Percentiles rank a stretch among this genome's conserved stretches.
phyloP scores from a whole-genome alignment of 805 yeast genomes.

The Helenozyma rhizophorensis region DNA sequence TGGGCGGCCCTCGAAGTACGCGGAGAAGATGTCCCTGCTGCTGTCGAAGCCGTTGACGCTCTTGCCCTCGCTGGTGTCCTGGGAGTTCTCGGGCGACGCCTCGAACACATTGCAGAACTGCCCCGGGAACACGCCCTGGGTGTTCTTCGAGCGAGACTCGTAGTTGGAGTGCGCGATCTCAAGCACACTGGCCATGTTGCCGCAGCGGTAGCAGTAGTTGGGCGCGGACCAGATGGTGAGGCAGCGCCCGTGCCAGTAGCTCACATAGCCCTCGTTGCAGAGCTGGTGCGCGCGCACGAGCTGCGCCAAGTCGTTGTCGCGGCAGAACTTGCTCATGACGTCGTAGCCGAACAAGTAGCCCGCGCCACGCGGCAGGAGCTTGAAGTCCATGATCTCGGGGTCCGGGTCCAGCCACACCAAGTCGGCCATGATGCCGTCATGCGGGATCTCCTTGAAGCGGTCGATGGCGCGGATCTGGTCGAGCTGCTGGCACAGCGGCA shows the following conservation, averaged over 20 bases:
- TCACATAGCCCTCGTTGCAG: slow-evolving; percentile 94
- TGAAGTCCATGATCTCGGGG: slow-evolving; percentile 64
- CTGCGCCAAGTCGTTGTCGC: slow-evolving; percentile 71
- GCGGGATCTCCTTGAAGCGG: slow-evolving; percentile 92
- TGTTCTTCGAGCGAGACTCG: slow-evolving; percentile 10
- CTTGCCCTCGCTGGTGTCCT: slow-evolving; percentile 43
- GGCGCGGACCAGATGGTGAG: slow-evolving; percentile 99
- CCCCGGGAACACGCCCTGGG: slow-evolving; percentile 37
- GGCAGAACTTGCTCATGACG: slow-evolving; percentile 82
- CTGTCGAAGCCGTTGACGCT: slow-evolving; percentile 31
- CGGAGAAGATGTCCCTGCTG: slow-evolving; percentile 20
- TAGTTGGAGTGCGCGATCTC: slow-evolving; percentile 62
- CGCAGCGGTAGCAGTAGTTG: slow-evolving; percentile 94
- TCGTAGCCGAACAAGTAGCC: slow-evolving; percentile 94
- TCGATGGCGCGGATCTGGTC: slow-evolving; percentile 91
- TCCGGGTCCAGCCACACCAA: slow-evolving; percentile 99
- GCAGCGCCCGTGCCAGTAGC: slow-evolving; percentile 84
- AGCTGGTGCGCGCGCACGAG: slow-evolving; percentile 93
- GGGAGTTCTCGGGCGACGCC: slow-evolving; percentile 91
- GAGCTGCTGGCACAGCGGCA: slow-evolving; percentile 90
- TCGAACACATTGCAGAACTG: slow-evolving; percentile 90
- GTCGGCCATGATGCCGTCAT: slow-evolving; percentile 99
- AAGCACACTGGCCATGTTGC: slow-evolving; percentile 94
- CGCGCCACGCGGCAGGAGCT: slow-evolving; percentile 93
- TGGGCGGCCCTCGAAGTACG: slow-evolving; percentile 25